Evolutionary conservation across 1,284 basidiomycete genomes (phyloP).

Genomic region (Cutaneotrichosporon spelunceum): DNA sequence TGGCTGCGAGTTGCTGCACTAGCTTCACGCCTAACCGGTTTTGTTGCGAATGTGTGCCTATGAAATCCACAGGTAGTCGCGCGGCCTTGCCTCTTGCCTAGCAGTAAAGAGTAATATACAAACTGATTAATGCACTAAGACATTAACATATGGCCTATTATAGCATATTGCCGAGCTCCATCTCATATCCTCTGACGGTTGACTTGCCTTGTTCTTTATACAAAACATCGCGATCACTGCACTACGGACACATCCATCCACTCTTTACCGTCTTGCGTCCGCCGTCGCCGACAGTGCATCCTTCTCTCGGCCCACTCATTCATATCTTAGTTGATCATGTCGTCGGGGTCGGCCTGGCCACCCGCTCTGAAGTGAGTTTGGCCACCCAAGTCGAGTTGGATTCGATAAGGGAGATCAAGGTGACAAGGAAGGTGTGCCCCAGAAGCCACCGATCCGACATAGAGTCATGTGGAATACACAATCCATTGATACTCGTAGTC

Average conservation of each 20-base stretch:
- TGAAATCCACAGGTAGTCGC: too few relatives aligned
- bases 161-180: too few relatives aligned
- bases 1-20: too few relatives aligned
- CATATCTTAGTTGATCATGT: neutral
- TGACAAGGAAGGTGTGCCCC: neutral
- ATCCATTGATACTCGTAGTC: neutral
- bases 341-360: slow-evolving; percentile 18
- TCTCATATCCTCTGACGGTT: too few relatives aligned
- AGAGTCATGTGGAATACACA: neutral
- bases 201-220: neutral
- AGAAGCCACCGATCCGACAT: neutral
- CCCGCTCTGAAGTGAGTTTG: slow-evolving; percentile 20
- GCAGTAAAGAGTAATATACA: too few relatives aligned
- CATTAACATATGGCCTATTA: too few relatives aligned
- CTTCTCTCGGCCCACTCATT: neutral
- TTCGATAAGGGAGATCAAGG: neutral
- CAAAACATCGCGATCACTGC: neutral
- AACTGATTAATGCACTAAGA: too few relatives aligned
- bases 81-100: too few relatives aligned
- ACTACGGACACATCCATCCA: neutral
- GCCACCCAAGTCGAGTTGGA: neutral
- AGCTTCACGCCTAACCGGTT: too few relatives aligned
- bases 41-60: too few relatives aligned
- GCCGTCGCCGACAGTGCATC: neutral
- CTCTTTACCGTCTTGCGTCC: neutral